phyloP scores from a whole-genome alignment of 139 green algal genomes.

The Ulvella scutata region DNA sequence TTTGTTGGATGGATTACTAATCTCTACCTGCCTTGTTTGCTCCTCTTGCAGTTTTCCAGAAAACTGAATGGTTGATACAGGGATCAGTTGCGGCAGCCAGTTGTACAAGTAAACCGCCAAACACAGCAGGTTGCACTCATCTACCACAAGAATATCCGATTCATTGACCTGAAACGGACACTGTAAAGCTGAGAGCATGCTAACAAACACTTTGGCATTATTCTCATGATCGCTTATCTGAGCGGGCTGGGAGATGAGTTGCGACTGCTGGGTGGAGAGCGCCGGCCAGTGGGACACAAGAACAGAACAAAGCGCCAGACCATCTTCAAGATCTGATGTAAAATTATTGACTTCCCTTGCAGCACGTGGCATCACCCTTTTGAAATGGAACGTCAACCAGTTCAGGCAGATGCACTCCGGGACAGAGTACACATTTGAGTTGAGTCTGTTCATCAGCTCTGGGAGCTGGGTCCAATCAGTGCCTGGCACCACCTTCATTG shows the following conservation, averaged over 20 bases:
- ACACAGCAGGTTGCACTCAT: slow-evolving; percentile 33
- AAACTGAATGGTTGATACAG: slow-evolving; percentile 39
- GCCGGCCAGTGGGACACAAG: slow-evolving; percentile 45
- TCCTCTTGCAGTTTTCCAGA: slow-evolving; percentile 32
- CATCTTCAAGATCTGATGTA: slow-evolving; percentile 28
- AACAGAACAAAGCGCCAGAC: slow-evolving; percentile 38
- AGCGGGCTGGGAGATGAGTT: slow-evolving; percentile 5
- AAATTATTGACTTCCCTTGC: slow-evolving; percentile 31
- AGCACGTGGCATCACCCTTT: slow-evolving; percentile 9
- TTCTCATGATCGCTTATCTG: neutral
- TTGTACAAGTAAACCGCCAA: slow-evolving; percentile 45
- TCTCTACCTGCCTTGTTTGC: slow-evolving; percentile 43
- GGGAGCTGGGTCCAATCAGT: no score
- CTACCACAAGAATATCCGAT: slow-evolving; percentile 25
- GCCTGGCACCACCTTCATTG: no score
- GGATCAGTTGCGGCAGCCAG: slow-evolving; percentile 50
- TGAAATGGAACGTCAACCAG: slow-evolving; percentile 34
- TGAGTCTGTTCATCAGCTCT: neutral
- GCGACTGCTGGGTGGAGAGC: slow-evolving; percentile 8
- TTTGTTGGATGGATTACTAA: slow-evolving; percentile 47
- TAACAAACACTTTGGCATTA: neutral
- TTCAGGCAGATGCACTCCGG: slow-evolving; percentile 45
- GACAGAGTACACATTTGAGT: slow-evolving; percentile 40
- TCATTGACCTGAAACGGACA: slow-evolving; percentile 24
- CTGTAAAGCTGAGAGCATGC: neutral